phyloP scores from a whole-genome alignment of 1,284 basidiomycete species.

The Binderoboletus segoi region DNA sequence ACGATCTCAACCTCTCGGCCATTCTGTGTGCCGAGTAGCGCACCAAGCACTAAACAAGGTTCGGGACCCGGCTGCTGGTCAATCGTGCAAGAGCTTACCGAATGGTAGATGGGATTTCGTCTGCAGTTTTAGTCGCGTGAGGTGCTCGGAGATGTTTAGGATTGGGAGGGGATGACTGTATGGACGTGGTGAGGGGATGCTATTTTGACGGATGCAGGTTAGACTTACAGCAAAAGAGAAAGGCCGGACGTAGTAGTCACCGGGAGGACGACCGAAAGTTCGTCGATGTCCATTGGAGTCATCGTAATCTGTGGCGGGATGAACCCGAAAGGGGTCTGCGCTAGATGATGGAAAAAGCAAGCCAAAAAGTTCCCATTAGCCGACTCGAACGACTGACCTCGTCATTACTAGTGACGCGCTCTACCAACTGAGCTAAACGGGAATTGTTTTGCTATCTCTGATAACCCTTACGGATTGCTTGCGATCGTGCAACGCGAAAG shows the following conservation, averaged over 20 bases:
- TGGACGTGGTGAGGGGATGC: constrained; percentile 15
- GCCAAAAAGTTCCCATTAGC: constrained; percentile 45
- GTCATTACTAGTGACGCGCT: constrained; percentile 63
- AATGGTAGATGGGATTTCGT: constrained; percentile 64
- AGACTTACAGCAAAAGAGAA: constrained; percentile 66
- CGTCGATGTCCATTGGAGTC: constrained; percentile 78
- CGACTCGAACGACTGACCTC: constrained; percentile 56
- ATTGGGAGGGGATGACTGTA: constrained; percentile 93
- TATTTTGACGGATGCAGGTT: not conserved
- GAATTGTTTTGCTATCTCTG: constrained; percentile 3
- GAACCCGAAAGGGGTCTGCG: constrained; percentile 8
- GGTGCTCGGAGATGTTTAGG: constrained; percentile 95
- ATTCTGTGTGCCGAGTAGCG: constrained; percentile 91
- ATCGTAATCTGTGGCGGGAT: constrained; percentile 39
- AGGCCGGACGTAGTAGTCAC: constrained; percentile 69
- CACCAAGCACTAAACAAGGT: constrained; percentile 75
- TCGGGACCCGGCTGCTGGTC: not conserved
- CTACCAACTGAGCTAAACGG: constrained; percentile 62
- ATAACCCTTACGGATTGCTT: too few relatives aligned
- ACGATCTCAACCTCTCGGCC: constrained; percentile 95
- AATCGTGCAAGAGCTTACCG: constrained; percentile 45
- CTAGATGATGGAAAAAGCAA: too few relatives aligned
- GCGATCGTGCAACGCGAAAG: constrained; percentile 45
- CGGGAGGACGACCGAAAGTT: constrained; percentile 69
- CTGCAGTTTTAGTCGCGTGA: constrained; percentile 82